Percentiles rank a stretch among this genome's conserved stretches.
phyloP scores from a whole-genome alignment of 345 rosid species.

The Populus tremula region DNA sequence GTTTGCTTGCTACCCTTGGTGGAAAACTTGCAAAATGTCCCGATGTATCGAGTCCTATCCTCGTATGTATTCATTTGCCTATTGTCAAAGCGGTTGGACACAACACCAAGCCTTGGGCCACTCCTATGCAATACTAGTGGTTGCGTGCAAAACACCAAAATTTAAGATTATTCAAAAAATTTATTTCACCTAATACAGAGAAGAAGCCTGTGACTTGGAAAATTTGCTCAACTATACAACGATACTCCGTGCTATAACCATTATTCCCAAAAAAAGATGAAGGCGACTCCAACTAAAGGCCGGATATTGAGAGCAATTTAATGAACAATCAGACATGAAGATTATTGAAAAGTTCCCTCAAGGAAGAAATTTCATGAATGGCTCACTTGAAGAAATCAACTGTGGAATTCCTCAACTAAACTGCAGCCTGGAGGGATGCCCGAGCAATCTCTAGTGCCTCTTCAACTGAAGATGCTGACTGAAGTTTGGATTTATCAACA shows the following conservation, averaged over 20 bases:
- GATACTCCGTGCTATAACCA: background rate
- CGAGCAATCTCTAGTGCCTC: constrained; percentile 72
- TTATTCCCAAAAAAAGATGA: too few species aligned
- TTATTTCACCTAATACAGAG: background rate
- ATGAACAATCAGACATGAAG: background rate
- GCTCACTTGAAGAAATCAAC: background rate
- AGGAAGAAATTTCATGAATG: background rate
- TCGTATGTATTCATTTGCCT: background rate
- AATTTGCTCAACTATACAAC: background rate
- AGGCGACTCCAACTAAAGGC: too few species aligned
- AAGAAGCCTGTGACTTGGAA: background rate
- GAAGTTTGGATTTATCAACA: constrained; percentile 68
- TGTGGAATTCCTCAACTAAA: constrained; percentile 11
- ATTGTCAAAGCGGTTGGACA: background rate
- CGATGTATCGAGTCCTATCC: background rate
- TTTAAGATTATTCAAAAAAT: too few species aligned
- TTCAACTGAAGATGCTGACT: constrained; percentile 78
- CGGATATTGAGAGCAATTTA: too few species aligned
- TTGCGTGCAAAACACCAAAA: too few species aligned
- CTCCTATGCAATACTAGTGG: too few species aligned
- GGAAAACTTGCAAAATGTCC: background rate
- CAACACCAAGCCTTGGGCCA: background rate
- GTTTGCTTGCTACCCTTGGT: background rate
- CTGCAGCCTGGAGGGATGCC: constrained; percentile 41
- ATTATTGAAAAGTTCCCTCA: constrained; percentile 11